Conservation (phyloP, 352 stramenopile genomes). For the Globisporangium barbulae region DNA sequence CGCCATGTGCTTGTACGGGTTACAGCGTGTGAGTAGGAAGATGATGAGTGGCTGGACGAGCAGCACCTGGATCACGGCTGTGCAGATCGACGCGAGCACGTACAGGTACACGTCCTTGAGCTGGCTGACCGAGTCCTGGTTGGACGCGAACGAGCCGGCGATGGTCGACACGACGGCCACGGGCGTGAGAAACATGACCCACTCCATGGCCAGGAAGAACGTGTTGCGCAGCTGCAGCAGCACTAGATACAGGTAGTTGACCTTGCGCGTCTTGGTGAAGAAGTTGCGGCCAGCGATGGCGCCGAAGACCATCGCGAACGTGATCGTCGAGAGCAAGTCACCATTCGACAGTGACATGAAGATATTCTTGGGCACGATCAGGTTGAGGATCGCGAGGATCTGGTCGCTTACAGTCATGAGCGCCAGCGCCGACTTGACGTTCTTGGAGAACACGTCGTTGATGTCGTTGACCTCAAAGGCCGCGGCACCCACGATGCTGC, state of each 20-base stretch:
- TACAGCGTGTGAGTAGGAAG: constrained; percentile 58
- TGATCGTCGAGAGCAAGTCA: constrained; percentile 60
- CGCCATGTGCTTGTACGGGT: constrained; percentile 68
- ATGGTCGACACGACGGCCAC: constrained; percentile 66
- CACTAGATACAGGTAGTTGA: constrained; percentile 71
- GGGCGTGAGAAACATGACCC: constrained; percentile 64
- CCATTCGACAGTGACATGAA: constrained; percentile 42
- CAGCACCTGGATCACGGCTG: constrained; percentile 39
- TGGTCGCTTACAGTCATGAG: constrained; percentile 58
- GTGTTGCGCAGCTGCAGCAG: constrained; percentile 68
- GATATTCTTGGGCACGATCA: constrained; percentile 69
- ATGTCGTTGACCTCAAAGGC: constrained; percentile 47
- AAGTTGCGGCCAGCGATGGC: constrained; percentile 51
- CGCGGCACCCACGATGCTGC: constrained; percentile 11
- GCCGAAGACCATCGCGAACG: constrained; percentile 66
- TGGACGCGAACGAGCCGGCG: constrained; percentile 49
- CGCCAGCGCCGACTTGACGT: constrained; percentile 33
- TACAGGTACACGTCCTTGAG: constrained; percentile 53
- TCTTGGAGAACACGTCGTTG: constrained; percentile 48
- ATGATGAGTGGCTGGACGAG: constrained; percentile 60
- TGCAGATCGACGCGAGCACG: constrained; percentile 37
- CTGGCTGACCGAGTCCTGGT: constrained; percentile 36
- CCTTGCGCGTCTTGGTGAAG: constrained; percentile 49
- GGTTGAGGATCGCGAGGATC: constrained; percentile 52
- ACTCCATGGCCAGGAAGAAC: constrained; percentile 69